Evolutionary conservation across 1,284 basidiomycete genomes (phyloP), one percentile per base, ranked within the genome.

Genomic region (Phenoliferia sp.): DNA sequence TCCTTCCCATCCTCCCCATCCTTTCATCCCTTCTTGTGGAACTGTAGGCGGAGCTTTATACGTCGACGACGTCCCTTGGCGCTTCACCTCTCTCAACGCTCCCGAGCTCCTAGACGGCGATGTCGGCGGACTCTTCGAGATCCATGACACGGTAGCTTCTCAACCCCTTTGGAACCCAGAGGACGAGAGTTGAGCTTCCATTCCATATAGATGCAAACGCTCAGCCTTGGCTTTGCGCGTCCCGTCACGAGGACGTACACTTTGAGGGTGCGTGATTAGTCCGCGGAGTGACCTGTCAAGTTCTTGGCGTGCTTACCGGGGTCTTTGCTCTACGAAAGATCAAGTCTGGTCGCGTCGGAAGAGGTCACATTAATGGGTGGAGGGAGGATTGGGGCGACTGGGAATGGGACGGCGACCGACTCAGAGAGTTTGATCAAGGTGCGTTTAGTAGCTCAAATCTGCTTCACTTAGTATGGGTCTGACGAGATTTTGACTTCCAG

Each of bases 191-290:
- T n/a, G 59, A 29, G 26, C 19, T 7, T 19, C 48, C 6, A 26
- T 26, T 52, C 17, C 17, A 7, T 52, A 22, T 22, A 52, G 57
- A 59, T 59, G 57, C 17, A 63, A 16, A 65, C 59, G 22, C 60
- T 70, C 3, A 69, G 62, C 17, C 32, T 50, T 3, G 68, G 65
- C n/a, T 75, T 76, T 34, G 72, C 65, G 2, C 59, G 69, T 22
- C 59, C 70, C 5, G 75, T 76, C 3, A 76, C 75, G 22, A 31
- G 76, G 31, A 74, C 74, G 3, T 77, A 77, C 59, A 76, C 75
- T 1, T 52, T 77, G 22, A 57, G 73, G 26, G 72, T 71, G n/a
- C 55, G 68, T 26, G 10, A 16, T 12, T 52, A 28, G 48, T 52
- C 54, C 12, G 12, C 39, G 39, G 39, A 12, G 12, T 44, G 12